Percentiles rank a stretch among this genome's conserved stretches.
Conservation (phyloP, 1,139 yeast species). For the Saccharomyces hybrid region DNA sequence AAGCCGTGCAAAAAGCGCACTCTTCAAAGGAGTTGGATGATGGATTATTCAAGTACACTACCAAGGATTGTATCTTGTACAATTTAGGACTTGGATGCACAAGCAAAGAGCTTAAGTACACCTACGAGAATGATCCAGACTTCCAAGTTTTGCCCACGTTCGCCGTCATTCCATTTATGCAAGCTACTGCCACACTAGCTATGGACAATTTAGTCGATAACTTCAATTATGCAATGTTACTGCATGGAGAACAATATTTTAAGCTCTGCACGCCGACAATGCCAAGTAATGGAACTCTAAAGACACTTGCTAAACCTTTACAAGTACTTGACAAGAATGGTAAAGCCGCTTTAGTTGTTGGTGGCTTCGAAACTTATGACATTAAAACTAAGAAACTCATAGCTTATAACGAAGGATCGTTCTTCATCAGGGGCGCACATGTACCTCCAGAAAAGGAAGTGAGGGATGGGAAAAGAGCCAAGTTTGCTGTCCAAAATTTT, state of each 20-base stretch:
- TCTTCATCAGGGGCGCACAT: conserved; percentile 74
- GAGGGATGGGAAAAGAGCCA: conserved; percentile 37
- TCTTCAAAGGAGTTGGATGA: conserved; percentile 39
- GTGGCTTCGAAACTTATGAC: conserved; percentile 68
- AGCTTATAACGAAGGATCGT: conserved; percentile 78
- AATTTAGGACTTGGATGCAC: conserved; percentile 87
- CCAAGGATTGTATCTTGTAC: conserved; percentile 73
- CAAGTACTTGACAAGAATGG: conserved; percentile 82
- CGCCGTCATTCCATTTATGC: conserved; percentile 78
- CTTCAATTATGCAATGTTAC: conserved; percentile 80
- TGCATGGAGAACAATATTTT: conserved; percentile 94
- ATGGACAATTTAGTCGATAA: conserved; percentile 58
- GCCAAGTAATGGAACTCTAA: conserved; percentile 61
- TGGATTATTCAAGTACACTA: conserved; percentile 42
- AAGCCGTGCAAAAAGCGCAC: conserved; percentile 52
- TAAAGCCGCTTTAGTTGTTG: conserved; percentile 75
- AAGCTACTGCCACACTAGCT: conserved; percentile 45
- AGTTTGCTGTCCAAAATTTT: conserved; percentile 60
- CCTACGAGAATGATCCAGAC: conserved; percentile 67
- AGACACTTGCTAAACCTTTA: conserved; percentile 58
- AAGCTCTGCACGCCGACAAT: conserved; percentile 73
- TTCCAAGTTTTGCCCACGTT: conserved; percentile 90
- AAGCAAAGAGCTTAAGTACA: conserved; percentile 67
- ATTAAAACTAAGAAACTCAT: conserved; percentile 59
- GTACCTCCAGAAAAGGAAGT: conserved; percentile 49